Percentiles rank a stretch among this genome's conserved stretches.
Evolutionary conservation across 768 basidiomycete species (phyloP).

Genomic region (Rhodosporidiobolus odoratus): DNA sequence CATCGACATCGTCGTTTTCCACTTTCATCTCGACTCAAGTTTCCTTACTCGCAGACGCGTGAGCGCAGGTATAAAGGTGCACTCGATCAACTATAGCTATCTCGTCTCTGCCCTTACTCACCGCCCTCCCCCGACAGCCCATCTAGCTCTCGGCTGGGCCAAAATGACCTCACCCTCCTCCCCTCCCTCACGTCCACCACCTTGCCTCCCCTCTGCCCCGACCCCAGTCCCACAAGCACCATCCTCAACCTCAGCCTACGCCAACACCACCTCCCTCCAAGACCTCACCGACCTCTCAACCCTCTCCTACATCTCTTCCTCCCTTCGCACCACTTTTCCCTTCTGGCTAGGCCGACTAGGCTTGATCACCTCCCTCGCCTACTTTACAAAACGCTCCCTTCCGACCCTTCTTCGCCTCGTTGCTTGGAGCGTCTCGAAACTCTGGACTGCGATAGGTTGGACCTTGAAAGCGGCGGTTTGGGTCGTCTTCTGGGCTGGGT

Average conservation of each 20-base stretch:
- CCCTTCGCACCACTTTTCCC: slow-evolving; percentile 9
- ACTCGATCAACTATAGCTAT: too few species aligned
- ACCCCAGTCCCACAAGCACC: background rate
- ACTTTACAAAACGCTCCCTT: background rate
- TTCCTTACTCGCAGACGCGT: too few species aligned
- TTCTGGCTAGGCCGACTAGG: slow-evolving; percentile 16
- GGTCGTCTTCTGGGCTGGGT: background rate
- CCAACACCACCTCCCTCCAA: background rate
- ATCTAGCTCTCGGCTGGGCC: background rate
- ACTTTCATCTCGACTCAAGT: too few species aligned
- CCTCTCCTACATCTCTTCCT: slow-evolving; percentile 3
- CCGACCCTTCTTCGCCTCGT: background rate
- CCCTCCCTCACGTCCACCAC: background rate
- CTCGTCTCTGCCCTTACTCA: background rate
- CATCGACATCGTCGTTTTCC: too few species aligned
- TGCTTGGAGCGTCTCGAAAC: background rate
- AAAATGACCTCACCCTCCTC: background rate
- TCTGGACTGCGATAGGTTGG: background rate
- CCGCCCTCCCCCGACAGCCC: background rate
- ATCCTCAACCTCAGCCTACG: background rate
- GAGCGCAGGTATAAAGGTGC: too few species aligned
- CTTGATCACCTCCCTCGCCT: slow-evolving; percentile 9
- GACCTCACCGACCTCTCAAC: slow-evolving; percentile 23
- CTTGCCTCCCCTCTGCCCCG: background rate
- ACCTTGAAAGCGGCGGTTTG: background rate